These are phyloP conservation scores for Aspergillus hortae DNA, from an alignment of 2,329 filamentous ascomycete species.

Conservation along the genomic window DNA sequence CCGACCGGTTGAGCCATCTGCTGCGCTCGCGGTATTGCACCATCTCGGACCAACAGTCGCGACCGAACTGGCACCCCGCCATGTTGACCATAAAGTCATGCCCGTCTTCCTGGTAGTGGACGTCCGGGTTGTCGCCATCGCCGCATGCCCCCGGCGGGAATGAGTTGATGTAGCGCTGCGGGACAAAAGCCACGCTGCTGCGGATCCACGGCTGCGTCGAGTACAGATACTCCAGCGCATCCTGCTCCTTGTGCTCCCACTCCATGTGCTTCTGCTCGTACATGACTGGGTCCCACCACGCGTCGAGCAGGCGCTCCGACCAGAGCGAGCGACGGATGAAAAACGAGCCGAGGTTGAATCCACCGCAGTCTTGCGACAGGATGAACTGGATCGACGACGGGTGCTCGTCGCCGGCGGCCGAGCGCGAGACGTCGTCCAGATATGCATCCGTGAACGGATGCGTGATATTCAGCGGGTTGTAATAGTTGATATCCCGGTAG, in stretches of 20 bases:
- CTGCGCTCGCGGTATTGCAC: constrained; percentile 90
- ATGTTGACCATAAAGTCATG: constrained; percentile 96
- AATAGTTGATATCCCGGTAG: constrained; percentile 94
- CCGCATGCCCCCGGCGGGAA: constrained; percentile 89
- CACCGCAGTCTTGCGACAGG: constrained; percentile 87
- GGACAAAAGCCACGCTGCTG: constrained; percentile 80
- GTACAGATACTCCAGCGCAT: constrained; percentile 90
- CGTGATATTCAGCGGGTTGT: constrained; percentile 90
- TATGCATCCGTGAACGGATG: constrained; percentile 74
- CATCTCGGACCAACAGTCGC: constrained; percentile 98
- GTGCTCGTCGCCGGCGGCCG: constrained; percentile 72
- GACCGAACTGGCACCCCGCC: constrained; percentile 95
- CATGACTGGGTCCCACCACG: constrained; percentile 97
- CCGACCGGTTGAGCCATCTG: constrained; percentile 79
- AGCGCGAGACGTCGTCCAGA: constrained; percentile 71
- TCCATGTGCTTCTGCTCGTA: constrained; percentile 99
- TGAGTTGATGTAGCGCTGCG: constrained; percentile 88
- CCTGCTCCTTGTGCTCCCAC: constrained; percentile 98
- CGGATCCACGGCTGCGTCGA: constrained; percentile 88
- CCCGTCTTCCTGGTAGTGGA: constrained; percentile 83
- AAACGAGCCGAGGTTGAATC: constrained; percentile 96
- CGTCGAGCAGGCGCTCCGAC: constrained; percentile 86
- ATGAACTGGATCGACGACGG: constrained; percentile 79
- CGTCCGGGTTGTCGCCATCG: constrained; percentile 55
- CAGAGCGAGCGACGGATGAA: constrained; percentile 81